Conservation (phyloP, 805 yeast species). For the Candida khao-thaluensis region DNA sequence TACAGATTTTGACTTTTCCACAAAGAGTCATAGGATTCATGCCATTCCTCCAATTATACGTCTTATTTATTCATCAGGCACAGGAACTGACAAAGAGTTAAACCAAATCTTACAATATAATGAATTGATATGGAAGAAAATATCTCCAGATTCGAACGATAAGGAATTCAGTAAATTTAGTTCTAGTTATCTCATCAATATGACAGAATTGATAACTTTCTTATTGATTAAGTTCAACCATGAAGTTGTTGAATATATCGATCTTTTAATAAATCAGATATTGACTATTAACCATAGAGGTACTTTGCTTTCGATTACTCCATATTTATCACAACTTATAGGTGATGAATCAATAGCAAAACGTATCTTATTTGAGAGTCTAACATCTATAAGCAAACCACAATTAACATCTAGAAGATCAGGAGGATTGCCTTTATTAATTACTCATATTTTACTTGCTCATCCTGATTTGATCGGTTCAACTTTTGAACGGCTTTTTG, state of each 20-base stretch:
- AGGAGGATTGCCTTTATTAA: slow-evolving; percentile 83
- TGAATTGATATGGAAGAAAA: slow-evolving; percentile 41
- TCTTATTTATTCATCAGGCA: background rate
- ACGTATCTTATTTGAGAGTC: slow-evolving; percentile 42
- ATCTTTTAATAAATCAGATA: slow-evolving; percentile 61
- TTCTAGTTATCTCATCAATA: slow-evolving; percentile 1
- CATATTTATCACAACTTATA: slow-evolving; percentile 54
- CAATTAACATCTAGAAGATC: slow-evolving; percentile 85
- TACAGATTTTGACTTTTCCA: slow-evolving; percentile 1
- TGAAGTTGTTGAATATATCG: slow-evolving; percentile 39
- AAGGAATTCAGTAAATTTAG: background rate
- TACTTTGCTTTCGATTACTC: slow-evolving; percentile 85
- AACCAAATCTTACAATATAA: background rate
- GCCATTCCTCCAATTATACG: background rate
- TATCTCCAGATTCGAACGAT: slow-evolving; percentile 25
- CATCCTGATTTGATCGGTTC: slow-evolving; percentile 34
- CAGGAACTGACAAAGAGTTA: background rate
- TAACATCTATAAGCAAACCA: slow-evolving; percentile 52
- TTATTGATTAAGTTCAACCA: slow-evolving; percentile 12
- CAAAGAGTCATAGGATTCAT: background rate
- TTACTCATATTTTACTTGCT: slow-evolving; percentile 72
- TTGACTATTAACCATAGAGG: slow-evolving; percentile 83
- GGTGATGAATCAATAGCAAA: background rate
- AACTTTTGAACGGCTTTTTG: slow-evolving; percentile 53
- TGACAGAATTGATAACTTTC: background rate